These are phyloP conservation scores for Nicotiana obtusifolia DNA, from an alignment of 257 asterid genomes.

Conservation along the genomic window DNA sequence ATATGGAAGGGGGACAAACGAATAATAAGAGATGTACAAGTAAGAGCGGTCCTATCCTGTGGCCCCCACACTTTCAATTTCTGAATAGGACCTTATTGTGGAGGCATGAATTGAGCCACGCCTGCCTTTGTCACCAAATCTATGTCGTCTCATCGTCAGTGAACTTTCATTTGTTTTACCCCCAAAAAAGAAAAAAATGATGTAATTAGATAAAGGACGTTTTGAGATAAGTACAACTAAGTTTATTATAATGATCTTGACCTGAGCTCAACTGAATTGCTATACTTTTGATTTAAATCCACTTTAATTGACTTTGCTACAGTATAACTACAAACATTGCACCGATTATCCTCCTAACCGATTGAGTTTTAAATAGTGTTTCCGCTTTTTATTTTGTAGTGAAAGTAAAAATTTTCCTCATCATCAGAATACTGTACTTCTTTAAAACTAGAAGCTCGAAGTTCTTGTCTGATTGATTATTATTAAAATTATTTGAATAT, in stretches of 20 bases:
- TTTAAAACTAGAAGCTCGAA: no score
- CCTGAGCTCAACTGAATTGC: neutral
- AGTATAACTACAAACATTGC: no score
- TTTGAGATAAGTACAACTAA: neutral
- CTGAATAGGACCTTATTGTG: no score
- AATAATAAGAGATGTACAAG: neutral
- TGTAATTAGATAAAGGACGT: neutral
- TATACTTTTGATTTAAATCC: neutral
- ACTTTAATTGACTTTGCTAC: neutral
- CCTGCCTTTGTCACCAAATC: neutral
- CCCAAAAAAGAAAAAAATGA: neutral
- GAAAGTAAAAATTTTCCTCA: no score
- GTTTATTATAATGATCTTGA: no score
- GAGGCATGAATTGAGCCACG: neutral
- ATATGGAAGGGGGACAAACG: neutral
- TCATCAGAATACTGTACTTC: no score
- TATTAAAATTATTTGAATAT: no score
- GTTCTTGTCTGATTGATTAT: no score
- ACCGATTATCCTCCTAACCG: no score
- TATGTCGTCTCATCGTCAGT: neutral
- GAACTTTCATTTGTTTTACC: neutral
- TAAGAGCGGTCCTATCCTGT: neutral
- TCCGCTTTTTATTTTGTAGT: no score
- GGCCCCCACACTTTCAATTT: no score
- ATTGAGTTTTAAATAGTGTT: no score